phyloP scores from a whole-genome alignment of 2,329 filamentous ascomycete species.

The Hypomyces perniciosus region DNA sequence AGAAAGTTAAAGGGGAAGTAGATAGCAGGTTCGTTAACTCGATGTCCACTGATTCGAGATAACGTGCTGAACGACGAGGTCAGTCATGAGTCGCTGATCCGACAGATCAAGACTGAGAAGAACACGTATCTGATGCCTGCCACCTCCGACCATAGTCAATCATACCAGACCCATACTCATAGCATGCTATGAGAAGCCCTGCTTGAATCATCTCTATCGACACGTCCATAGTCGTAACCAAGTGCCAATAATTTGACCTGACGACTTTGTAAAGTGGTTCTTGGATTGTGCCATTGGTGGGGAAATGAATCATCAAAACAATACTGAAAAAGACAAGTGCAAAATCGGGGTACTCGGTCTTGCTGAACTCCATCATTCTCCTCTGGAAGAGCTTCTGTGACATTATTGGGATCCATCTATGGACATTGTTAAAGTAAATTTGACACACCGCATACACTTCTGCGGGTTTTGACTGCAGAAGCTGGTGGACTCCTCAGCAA shows the following conservation, averaged over 20 bases:
- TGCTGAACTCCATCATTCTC: conserved; percentile 7
- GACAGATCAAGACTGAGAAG: not conserved
- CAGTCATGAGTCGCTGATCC: not conserved
- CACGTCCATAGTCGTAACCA: conserved; percentile 7
- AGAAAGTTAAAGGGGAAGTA: not conserved
- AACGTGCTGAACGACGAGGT: not conserved
- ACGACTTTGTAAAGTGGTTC: conserved; percentile 3
- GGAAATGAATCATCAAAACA: conserved; percentile 2
- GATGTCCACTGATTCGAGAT: not conserved
- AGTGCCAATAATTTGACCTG: conserved; percentile 2
- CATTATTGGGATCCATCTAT: conserved; percentile 11
- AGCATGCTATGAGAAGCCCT: conserved; percentile 5
- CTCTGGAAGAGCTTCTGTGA: conserved; percentile 6
- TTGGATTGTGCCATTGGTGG: not conserved
- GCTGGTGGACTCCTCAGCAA: conserved; percentile 7
- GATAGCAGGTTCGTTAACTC: not conserved
- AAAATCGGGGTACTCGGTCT: conserved; percentile 5
- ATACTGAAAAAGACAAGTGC: conserved; percentile 6
- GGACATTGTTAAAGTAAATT: conserved; percentile 8
- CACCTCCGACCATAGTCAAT: conserved; percentile 6
- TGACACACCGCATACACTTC: conserved; percentile 7
- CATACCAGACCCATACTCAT: conserved; percentile 8
- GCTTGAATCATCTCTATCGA: conserved; percentile 10
- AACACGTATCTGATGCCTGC: conserved; percentile 4
- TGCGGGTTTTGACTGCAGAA: conserved; percentile 6